Percentiles rank a stretch among this genome's conserved stretches.
Evolutionary conservation across 192 early-diverging fungal species (phyloP).

Genomic region (Coemansia sp.): DNA sequence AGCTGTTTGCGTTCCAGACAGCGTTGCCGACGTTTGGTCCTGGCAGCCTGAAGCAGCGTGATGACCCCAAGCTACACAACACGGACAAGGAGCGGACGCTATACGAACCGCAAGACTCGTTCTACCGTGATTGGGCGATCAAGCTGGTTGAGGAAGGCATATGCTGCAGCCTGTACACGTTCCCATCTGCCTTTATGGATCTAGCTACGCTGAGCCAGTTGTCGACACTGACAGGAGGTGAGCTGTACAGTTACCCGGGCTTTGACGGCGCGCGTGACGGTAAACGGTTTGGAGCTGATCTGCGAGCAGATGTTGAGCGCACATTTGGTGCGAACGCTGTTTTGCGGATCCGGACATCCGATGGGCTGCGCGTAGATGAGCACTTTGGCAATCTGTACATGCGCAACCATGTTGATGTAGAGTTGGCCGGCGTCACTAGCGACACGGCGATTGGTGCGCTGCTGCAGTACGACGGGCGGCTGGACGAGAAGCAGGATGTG

Average conservation of each 20-base stretch:
- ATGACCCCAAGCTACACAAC: slow-evolving; percentile 86
- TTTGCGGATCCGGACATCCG: slow-evolving; percentile 86
- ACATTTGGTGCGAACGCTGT: slow-evolving; percentile 86
- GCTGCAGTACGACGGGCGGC: slow-evolving; percentile 84
- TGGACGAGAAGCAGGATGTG: slow-evolving; percentile 80
- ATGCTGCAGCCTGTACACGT: slow-evolving; percentile 86
- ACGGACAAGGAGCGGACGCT: slow-evolving; percentile 89
- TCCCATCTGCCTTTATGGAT: slow-evolving; percentile 87
- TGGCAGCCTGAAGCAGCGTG: slow-evolving; percentile 81
- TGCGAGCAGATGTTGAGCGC: slow-evolving; percentile 69
- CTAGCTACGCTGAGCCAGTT: slow-evolving; percentile 79
- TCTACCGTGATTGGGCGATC: slow-evolving; percentile 81
- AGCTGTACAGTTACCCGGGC: slow-evolving; percentile 75
- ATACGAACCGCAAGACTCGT: slow-evolving; percentile 82
- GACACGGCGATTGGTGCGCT: slow-evolving; percentile 79
- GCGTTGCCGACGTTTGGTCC: slow-evolving; percentile 85
- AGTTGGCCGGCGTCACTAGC: slow-evolving; percentile 85
- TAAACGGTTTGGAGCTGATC: slow-evolving; percentile 67
- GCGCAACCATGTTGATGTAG: slow-evolving; percentile 89
- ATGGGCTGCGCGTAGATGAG: slow-evolving; percentile 81
- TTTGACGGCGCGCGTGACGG: slow-evolving; percentile 79
- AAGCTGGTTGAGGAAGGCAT: slow-evolving; percentile 81
- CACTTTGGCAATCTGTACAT: slow-evolving; percentile 94
- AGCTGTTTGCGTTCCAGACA: slow-evolving; percentile 86
- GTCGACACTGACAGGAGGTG: slow-evolving; percentile 85